Evolutionary conservation across 2,329 filamentous ascomycete genomes (phyloP).

Genomic region (Pleomassaria siparia): DNA sequence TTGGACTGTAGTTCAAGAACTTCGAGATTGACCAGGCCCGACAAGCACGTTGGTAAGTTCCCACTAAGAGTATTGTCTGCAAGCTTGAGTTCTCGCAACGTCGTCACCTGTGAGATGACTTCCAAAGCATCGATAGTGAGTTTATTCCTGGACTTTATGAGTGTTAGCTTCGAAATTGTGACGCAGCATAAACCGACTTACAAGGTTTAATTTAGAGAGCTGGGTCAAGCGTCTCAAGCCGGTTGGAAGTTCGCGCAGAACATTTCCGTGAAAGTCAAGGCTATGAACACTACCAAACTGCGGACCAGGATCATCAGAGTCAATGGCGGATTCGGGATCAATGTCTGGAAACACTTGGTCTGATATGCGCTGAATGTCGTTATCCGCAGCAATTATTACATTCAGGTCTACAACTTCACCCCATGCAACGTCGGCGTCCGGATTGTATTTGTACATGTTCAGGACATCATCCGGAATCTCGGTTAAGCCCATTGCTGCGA

Average conservation of each 20-base stretch:
- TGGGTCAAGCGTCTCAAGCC: conserved; percentile 73
- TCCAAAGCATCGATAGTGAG: conserved; percentile 72
- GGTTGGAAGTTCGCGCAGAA: conserved; percentile 69
- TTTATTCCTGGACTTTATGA: conserved; percentile 73
- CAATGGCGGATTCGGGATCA: conserved; percentile 54
- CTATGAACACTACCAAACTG: conserved; percentile 82
- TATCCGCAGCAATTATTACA: conserved; percentile 83
- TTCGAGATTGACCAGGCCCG: conserved; percentile 66
- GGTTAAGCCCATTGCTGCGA: conserved; percentile 78
- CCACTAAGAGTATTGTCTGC: conserved; percentile 47
- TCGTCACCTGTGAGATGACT: conserved; percentile 70
- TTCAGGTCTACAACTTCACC: conserved; percentile 88
- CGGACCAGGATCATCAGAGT: conserved; percentile 67
- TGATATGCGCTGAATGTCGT: conserved; percentile 75
- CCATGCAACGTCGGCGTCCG: conserved; percentile 69
- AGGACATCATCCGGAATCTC: conserved; percentile 80
- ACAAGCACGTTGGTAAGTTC: conserved; percentile 62
- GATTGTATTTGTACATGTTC: conserved; percentile 83
- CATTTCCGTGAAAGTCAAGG: conserved; percentile 84
- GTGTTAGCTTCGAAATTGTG: neutral
- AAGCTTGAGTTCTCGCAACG: conserved; percentile 77
- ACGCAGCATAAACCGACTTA: conserved; percentile 44
- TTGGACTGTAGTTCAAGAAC: conserved; percentile 81
- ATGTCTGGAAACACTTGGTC: conserved; percentile 79
- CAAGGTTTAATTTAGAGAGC: conserved; percentile 80